Evolutionary conservation across 306 rosid genomes (phyloP).

Genomic region (Pyrus betulifolia): DNA sequence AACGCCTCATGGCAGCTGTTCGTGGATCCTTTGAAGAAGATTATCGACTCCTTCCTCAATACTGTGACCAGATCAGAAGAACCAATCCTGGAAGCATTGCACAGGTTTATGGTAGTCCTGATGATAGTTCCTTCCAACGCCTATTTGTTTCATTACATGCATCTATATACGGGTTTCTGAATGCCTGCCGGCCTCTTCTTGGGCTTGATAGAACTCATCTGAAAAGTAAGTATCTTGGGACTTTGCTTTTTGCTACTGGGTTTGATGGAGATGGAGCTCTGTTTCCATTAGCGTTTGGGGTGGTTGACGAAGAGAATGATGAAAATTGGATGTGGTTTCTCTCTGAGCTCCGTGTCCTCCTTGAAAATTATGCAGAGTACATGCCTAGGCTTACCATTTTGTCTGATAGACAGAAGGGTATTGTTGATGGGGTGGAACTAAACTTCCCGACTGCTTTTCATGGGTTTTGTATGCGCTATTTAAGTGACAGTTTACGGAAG

Average conservation of each 20-base stretch:
- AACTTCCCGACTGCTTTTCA: slow-evolving; percentile 51
- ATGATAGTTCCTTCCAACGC: slow-evolving; percentile 40
- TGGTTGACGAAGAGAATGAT: slow-evolving; percentile 47
- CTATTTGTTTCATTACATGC: slow-evolving; percentile 47
- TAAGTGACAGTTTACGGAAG: slow-evolving; percentile 43
- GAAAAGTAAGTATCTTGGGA: slow-evolving; percentile 52
- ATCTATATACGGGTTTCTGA: slow-evolving; percentile 43
- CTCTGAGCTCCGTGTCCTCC: slow-evolving; percentile 38
- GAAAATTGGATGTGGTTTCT: slow-evolving; percentile 60
- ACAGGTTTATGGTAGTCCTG: slow-evolving; percentile 34
- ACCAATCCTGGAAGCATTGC: slow-evolving; percentile 49
- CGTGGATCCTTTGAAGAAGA: slow-evolving; percentile 55
- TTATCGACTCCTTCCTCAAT: slow-evolving; percentile 45
- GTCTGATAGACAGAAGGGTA: slow-evolving; percentile 43
- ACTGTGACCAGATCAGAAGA: slow-evolving; percentile 42
- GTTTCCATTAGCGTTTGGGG: slow-evolving; percentile 49
- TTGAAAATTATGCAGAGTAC: slow-evolving; percentile 39
- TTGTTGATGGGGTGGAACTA: slow-evolving; percentile 41
- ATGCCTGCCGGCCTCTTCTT: slow-evolving; percentile 50
- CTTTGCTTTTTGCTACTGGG: slow-evolving; percentile 46
- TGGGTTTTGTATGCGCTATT: slow-evolving; percentile 44
- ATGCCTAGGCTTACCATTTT: slow-evolving; percentile 50
- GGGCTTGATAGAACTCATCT: slow-evolving; percentile 41
- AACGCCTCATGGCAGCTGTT: slow-evolving; percentile 45
- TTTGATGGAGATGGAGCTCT: slow-evolving; percentile 49